Base-by-base conservation (phyloP, 1,284 basidiomycete genomes). In the Ceratobasidium sp. region DNA sequence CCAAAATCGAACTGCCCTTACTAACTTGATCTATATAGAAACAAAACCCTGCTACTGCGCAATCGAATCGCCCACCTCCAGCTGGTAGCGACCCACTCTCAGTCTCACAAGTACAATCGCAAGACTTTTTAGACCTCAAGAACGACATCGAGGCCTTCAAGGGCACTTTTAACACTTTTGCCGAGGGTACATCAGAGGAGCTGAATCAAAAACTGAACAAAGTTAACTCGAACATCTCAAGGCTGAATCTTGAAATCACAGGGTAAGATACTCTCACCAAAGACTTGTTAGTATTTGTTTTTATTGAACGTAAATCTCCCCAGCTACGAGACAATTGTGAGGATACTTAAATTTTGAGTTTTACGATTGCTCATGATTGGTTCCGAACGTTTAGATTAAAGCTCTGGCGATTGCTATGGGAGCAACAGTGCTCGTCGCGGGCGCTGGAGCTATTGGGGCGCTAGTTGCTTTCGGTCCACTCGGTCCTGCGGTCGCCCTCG, bases 71-170 rank as follows among this genome's bases (percentile, higher is more conserved):
- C 18, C 41, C 41, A 1, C 35, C n/a, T 18, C 38, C 41, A 3
- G 6, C 38, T 1, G 58, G 41, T 16, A 21, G 16, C 5, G 58
- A 46, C 41, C 58, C 58, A 2, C 32, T 41, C 23, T 44, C 41
- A 18, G 58, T 61, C 41, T 8, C 58, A 18, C 38, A 43, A 18
- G 13, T 21, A 14, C 58, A 61, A 14, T 61, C 58, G 2, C 58
- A 61, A 23, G 58, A 61, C 58, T 61, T 61, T 46, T 11, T 26
- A 21, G 58, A 61, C 41, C 58, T 61, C 41, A 61, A 61, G 46
- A 38, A 35, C 32, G 58, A 61, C 7, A 61, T 61, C 41, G 38
- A 28, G 43, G 58, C 58, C 21, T 61, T 61, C 58, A 46, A 44
- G n/a, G 16, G 7, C 4, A 61, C 58, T 9, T 61, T 61, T 28